Percentiles rank a stretch among this genome's conserved stretches.
phyloP scores from a whole-genome alignment of 2,329 filamentous ascomycete genomes.

The Pseudogymnoascus sp. region DNA sequence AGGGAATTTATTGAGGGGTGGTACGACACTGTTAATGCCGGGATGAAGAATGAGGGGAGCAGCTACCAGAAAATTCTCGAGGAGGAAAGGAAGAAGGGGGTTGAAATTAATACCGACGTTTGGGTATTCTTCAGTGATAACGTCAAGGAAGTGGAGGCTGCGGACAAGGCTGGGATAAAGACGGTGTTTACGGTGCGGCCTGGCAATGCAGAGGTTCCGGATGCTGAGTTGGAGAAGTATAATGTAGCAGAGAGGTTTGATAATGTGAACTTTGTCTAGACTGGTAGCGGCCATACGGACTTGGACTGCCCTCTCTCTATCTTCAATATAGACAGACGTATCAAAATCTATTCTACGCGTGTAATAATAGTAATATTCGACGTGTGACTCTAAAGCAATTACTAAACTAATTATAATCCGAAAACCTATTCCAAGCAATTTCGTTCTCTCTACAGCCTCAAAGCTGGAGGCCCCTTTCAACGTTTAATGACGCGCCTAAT shows the following conservation, averaged over 20 bases:
- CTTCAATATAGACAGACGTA: neutral
- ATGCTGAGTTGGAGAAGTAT: constrained; percentile 32
- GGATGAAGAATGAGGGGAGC: constrained; percentile 55
- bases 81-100: constrained; percentile 11
- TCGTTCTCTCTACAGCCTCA: neutral
- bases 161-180: constrained; percentile 53
- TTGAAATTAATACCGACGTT: constrained; percentile 38
- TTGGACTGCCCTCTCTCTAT: neutral
- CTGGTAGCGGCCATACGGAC: neutral
- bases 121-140: constrained; percentile 82
- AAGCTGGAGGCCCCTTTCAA: neutral
- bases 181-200: constrained; percentile 55
- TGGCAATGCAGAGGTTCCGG: constrained; percentile 57
- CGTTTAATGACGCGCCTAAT: neutral
- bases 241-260: constrained; percentile 24
- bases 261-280: neutral
- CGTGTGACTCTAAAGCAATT: neutral
- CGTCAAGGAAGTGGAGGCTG: constrained; percentile 57
- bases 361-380: neutral
- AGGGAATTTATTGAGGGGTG: constrained; percentile 51
- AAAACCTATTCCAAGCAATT: neutral
- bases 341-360: too few relatives aligned
- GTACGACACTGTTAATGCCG: constrained; percentile 77
- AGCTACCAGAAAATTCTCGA: constrained; percentile 49
- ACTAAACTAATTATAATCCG: neutral